These are phyloP conservation scores for Epichloe hybrida DNA, from an alignment of 2,329 filamentous ascomycete genomes.

Conservation along the genomic window DNA sequence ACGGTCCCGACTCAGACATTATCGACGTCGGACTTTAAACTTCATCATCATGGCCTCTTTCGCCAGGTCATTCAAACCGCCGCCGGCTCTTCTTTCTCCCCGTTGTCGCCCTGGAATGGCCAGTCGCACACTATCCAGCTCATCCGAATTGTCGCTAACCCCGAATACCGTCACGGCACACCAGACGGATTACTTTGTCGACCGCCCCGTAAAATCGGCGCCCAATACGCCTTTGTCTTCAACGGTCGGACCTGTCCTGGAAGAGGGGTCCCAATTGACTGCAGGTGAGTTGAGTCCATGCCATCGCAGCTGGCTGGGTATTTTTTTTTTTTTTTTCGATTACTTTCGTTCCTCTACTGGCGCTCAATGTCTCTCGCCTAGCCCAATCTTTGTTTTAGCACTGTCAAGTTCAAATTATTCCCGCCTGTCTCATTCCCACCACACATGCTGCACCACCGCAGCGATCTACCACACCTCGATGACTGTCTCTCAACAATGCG, in stretches of 20 bases:
- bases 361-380: neutral
- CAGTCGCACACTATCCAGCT: conserved; percentile 31
- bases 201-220: conserved; percentile 15
- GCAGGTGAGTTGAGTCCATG: neutral
- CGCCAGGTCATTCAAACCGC: conserved; percentile 34
- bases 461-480: neutral
- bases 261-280: neutral
- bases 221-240: conserved; percentile 14
- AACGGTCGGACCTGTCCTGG: conserved; percentile 1
- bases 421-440: neutral
- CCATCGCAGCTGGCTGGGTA: neutral
- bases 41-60: conserved; percentile 31
- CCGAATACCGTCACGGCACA: conserved; percentile 9
- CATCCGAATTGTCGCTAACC: conserved; percentile 29
- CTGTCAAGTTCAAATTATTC: neutral
- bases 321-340: too few relatives aligned
- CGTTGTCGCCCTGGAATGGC: conserved; percentile 29
- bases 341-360: neutral
- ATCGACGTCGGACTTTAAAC: neutral
- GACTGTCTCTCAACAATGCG: neutral
- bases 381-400: neutral
- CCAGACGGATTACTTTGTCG: conserved; percentile 17
- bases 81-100: conserved; percentile 29
- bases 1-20: neutral
- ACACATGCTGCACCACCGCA: neutral